Conservation (phyloP, 2,329 filamentous ascomycete genomes). For the Paecilomyces sp. region DNA sequence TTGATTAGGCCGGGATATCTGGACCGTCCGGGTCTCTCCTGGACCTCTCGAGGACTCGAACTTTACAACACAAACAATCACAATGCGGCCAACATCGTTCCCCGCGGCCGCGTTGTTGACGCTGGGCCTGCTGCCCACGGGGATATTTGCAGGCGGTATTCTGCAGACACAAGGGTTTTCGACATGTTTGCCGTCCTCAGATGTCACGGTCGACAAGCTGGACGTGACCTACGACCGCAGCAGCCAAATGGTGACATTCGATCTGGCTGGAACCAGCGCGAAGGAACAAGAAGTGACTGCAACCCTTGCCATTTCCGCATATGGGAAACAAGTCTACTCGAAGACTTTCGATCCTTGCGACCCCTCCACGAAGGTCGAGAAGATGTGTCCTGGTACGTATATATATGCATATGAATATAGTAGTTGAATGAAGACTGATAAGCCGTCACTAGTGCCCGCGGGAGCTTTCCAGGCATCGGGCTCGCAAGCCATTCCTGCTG, state of each 20-base stretch:
- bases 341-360: slow-evolving; percentile 81
- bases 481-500: slow-evolving; percentile 60
- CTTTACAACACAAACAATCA: slow-evolving; percentile 5
- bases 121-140: slow-evolving; percentile 18
- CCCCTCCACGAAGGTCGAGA: slow-evolving; percentile 54
- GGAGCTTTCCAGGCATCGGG: slow-evolving; percentile 69
- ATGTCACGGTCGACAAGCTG: slow-evolving; percentile 66
- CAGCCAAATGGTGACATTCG: slow-evolving; percentile 67
- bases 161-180: slow-evolving; percentile 75
- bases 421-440: slow-evolving; percentile 12
- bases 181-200: slow-evolving; percentile 53
- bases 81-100: slow-evolving; percentile 19
- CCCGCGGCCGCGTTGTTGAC: slow-evolving; percentile 15
- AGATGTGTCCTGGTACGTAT: slow-evolving; percentile 71
- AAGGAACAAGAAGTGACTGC: slow-evolving; percentile 75
- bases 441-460: slow-evolving; percentile 53
- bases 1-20: background rate
- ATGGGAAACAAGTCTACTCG: slow-evolving; percentile 72
- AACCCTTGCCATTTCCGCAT: slow-evolving; percentile 68
- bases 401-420: background rate
- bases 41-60: background rate
- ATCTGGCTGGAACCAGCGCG: slow-evolving; percentile 70
- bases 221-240: slow-evolving; percentile 73
- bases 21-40: background rate
- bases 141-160: slow-evolving; percentile 59